Percentiles rank a stretch among this genome's conserved stretches.
Evolutionary conservation across 2,329 filamentous ascomycete species (phyloP).

Genomic region (Torrubiellomyces zombiae): DNA sequence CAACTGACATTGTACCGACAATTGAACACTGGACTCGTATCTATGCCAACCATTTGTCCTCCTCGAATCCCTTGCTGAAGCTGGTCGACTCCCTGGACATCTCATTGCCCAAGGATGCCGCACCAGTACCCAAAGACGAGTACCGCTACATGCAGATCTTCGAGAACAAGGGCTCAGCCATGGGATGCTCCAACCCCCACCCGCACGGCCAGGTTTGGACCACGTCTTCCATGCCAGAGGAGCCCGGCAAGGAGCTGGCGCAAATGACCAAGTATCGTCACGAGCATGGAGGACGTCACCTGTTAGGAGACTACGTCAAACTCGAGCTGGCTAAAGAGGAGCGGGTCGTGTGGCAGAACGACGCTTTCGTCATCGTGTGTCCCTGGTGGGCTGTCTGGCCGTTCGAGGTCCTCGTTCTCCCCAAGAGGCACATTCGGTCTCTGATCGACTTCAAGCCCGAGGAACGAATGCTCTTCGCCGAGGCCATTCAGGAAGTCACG

Average conservation of each 20-base stretch:
- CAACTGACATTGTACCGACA: conserved; percentile 61
- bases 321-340: conserved; percentile 70
- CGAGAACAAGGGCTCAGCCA: conserved; percentile 93
- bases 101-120: conserved; percentile 18
- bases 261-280: conserved; percentile 64
- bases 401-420: conserved; percentile 82
- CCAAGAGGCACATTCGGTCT: conserved; percentile 68
- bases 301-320: conserved; percentile 75
- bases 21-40: conserved; percentile 85
- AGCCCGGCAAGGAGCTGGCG: conserved; percentile 62
- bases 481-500: conserved; percentile 75
- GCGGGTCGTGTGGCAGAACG: conserved; percentile 78
- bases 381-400: conserved; percentile 99
- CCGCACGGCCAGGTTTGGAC: conserved; percentile 96
- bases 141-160: conserved; percentile 99
- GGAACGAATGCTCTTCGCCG: conserved; percentile 61
- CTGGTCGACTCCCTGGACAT: conserved; percentile 23
- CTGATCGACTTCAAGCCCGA: conserved; percentile 62
- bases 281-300: conserved; percentile 54
- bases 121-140: conserved; percentile 46
- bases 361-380: conserved; percentile 68
- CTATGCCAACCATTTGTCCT: conserved; percentile 66
- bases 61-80: conserved; percentile 44
- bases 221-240: conserved; percentile 78
- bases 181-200: conserved; percentile 98